Evolutionary conservation across 768 basidiomycete genomes (phyloP).

Genomic region (Lactarius evosmus): DNA sequence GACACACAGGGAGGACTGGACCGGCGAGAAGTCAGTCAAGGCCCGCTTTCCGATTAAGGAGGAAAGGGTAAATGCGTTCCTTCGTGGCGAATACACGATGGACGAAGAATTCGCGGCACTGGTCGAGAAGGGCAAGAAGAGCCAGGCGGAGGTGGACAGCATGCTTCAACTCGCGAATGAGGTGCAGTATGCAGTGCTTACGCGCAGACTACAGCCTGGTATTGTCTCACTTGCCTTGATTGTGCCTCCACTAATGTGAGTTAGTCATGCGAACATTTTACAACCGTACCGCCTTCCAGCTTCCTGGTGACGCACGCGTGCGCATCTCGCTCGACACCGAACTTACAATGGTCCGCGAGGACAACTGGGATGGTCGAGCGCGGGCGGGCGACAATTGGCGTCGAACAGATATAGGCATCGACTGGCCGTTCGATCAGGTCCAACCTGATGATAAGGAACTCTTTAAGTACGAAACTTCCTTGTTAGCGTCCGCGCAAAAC

Average conservation of each 20-base stretch:
- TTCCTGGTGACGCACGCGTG: slow-evolving; percentile 97
- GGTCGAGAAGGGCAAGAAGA: slow-evolving; percentile 88
- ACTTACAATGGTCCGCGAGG: slow-evolving; percentile 90
- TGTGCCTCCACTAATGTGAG: background rate
- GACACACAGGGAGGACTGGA: slow-evolving; percentile 98
- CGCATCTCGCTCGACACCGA: slow-evolving; percentile 98
- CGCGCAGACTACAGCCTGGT: slow-evolving; percentile 82
- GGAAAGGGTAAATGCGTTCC: slow-evolving; percentile 86
- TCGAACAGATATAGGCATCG: slow-evolving; percentile 88
- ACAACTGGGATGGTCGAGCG: slow-evolving; percentile 84
- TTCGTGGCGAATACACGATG: slow-evolving; percentile 87
- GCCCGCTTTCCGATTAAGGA: slow-evolving; percentile 95
- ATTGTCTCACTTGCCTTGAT: slow-evolving; percentile 21
- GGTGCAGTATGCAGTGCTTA: slow-evolving; percentile 87
- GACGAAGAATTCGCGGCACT: slow-evolving; percentile 89
- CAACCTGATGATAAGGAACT: slow-evolving; percentile 77
- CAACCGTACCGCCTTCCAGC: slow-evolving; percentile 97
- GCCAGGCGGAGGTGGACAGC: slow-evolving; percentile 80
- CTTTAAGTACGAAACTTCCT: slow-evolving; percentile 64
- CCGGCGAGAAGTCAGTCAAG: slow-evolving; percentile 98
- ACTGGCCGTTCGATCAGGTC: slow-evolving; percentile 82
- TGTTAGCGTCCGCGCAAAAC: background rate
- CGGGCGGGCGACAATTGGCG: slow-evolving; percentile 93
- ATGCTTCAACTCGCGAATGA: slow-evolving; percentile 98
- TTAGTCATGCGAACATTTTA: slow-evolving; percentile 96